phyloP scores from a whole-genome alignment of 352 stramenopile species.

The Phytophthora colocasiae region DNA sequence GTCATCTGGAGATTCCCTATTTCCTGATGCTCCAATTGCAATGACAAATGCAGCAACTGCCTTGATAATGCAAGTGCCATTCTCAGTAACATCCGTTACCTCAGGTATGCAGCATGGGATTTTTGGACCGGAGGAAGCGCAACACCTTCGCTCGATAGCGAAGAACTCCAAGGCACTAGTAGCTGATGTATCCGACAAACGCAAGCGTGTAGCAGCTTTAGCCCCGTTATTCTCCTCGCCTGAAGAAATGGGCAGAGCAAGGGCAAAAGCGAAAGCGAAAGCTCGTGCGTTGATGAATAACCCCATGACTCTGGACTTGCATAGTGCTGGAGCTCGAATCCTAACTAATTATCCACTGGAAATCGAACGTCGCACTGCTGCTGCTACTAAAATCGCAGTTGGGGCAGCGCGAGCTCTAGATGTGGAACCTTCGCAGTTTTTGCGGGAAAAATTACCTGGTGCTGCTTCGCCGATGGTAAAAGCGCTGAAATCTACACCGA shows the following conservation, averaged over 20 bases:
- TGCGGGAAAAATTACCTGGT: conserved; percentile 42
- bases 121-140: conserved; percentile 53
- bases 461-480: conserved; percentile 12
- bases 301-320: conserved; percentile 19
- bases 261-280: conserved; percentile 25
- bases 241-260: conserved; percentile 29
- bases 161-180: conserved; percentile 31
- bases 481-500: conserved; percentile 49
- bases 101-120: conserved; percentile 48
- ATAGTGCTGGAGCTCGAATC: conserved; percentile 10
- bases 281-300: conserved; percentile 22
- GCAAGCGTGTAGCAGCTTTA: conserved; percentile 31
- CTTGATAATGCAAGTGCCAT: conserved; percentile 39
- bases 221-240: conserved; percentile 37
- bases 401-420: conserved; percentile 35
- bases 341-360: conserved; percentile 53
- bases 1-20: neutral
- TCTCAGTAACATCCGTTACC: conserved; percentile 51
- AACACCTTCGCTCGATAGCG: conserved; percentile 40
- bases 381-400: conserved; percentile 4
- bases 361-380: conserved; percentile 38
- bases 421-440: conserved; percentile 48
- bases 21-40: conserved; percentile 29
- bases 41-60: conserved; percentile 30
- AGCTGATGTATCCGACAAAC: conserved; percentile 27